These are phyloP conservation scores for Umbelopsis ramanniana DNA, from an alignment of 192 early-diverging fungal genomes.

Conservation along the genomic window DNA sequence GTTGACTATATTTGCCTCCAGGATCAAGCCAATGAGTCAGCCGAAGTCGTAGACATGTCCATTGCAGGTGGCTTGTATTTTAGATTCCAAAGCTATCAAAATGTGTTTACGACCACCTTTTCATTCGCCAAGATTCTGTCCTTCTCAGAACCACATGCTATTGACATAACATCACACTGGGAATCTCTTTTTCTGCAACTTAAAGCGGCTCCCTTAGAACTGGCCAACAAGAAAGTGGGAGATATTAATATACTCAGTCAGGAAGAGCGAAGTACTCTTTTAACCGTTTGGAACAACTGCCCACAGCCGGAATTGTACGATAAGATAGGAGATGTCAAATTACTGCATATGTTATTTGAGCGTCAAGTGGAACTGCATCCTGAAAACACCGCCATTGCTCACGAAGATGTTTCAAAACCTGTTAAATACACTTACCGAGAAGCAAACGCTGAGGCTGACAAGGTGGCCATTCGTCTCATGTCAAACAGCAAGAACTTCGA, in stretches of 20 bases:
- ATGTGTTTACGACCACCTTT: background rate
- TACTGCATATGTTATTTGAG: background rate
- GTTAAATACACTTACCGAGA: background rate
- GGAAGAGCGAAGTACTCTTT: background rate
- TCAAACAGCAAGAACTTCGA: background rate
- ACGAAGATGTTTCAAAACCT: background rate
- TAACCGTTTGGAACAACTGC: background rate
- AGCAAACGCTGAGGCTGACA: background rate
- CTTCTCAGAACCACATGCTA: background rate
- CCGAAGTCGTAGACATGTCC: slow-evolving; percentile 7
- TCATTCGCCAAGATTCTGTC: slow-evolving; percentile 1
- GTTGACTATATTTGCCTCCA: background rate
- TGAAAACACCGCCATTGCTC: background rate
- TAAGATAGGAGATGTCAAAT: background rate
- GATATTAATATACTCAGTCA: background rate
- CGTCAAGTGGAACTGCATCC: background rate
- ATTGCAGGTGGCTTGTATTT: background rate
- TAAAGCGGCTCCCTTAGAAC: background rate
- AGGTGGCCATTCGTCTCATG: background rate
- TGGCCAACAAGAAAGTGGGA: background rate
- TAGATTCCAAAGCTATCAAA: background rate
- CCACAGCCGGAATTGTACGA: background rate
- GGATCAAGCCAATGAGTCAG: background rate
- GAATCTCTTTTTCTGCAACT: background rate
- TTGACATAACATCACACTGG: background rate